Base-by-base conservation (phyloP, 202 grass and related monocot genomes). In the Digitaria exilis region DNA sequence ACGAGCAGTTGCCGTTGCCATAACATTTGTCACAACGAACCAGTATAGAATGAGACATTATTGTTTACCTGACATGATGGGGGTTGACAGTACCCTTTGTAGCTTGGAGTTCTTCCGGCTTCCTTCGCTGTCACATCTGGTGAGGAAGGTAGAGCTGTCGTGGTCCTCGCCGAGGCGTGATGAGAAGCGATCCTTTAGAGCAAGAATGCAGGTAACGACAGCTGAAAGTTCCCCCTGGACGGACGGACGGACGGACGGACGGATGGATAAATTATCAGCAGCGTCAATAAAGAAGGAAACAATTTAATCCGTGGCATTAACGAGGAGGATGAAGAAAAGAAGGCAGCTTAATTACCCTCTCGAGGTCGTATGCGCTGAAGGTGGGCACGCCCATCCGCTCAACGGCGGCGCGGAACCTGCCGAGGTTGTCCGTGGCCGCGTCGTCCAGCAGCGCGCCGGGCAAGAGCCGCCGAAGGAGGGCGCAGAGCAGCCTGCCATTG, bases 301-400 rank as follows among this genome's bases (percentile, higher is more conserved):
- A 0, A 71, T 19, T 21, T 3, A n/a, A 41, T 42, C 6, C 37
- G 15, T 1, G 24, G 17, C 42, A 12, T 30, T 30, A 9, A 41
- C 6, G 45, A 43, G 43, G 3, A 21, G 4, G 8, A n/a, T n/a
- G n/a, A n/a, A n/a, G n/a, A n/a, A n/a, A 44, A 44, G 48, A 35
- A 84, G 2, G 51, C 31, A 49, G 87, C 25, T 11, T 16, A 0
- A 55, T 72, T 13, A 80, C 92, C 92, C 81, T 84, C 80, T 94
- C 89, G 24, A 94, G 79, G 74, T 94, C 89, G 4, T 84, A 88
- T n/a, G 79, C 75, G 66, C 77, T 92, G 89, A 94, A 94, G 61
- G 65, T 71, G 37, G 78, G 75, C 42, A 92, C 59, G 61, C 87
- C 87, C 82, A 89, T 81, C 68, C 79, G 82, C 74, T 92, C 82